phyloP scores from a whole-genome alignment of 768 basidiomycete species.

The Lactarius vividus region DNA sequence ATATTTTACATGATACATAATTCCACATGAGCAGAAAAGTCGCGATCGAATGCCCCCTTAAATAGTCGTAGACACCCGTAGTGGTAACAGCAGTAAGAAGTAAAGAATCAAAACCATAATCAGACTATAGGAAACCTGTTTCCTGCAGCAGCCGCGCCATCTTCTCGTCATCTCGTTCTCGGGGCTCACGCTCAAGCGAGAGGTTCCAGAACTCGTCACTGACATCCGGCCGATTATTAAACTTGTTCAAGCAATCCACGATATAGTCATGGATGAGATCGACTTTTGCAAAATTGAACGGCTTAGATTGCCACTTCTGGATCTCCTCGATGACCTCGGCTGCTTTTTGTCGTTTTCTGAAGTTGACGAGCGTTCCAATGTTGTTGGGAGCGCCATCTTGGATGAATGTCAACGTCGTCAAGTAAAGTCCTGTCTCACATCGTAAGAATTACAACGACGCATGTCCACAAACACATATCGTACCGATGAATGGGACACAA shows the following conservation, averaged over 20 bases:
- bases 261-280: slow-evolving; percentile 69
- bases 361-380: slow-evolving; percentile 84
- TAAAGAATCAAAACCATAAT: background rate
- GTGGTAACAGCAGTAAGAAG: slow-evolving; percentile 2
- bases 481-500: slow-evolving; percentile 96
- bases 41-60: background rate
- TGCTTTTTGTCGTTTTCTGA: slow-evolving; percentile 90
- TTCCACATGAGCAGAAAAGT: slow-evolving; percentile 12
- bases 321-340: slow-evolving; percentile 98
- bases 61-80: background rate
- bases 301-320: slow-evolving; percentile 89
- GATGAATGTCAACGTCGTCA: slow-evolving; percentile 96
- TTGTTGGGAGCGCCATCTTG: slow-evolving; percentile 93
- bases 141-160: slow-evolving; percentile 89
- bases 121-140: slow-evolving; percentile 72
- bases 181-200: slow-evolving; percentile 84
- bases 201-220: slow-evolving; percentile 82
- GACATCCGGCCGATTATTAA: slow-evolving; percentile 62
- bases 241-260: slow-evolving; percentile 72
- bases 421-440: slow-evolving; percentile 72
- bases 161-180: slow-evolving; percentile 95
- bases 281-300: slow-evolving; percentile 80
- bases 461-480: slow-evolving; percentile 29
- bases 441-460: background rate
- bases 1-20: slow-evolving; percentile 27